phyloP scores from a whole-genome alignment of 2,329 filamentous ascomycete species.

The Penicillium capsulatum region DNA sequence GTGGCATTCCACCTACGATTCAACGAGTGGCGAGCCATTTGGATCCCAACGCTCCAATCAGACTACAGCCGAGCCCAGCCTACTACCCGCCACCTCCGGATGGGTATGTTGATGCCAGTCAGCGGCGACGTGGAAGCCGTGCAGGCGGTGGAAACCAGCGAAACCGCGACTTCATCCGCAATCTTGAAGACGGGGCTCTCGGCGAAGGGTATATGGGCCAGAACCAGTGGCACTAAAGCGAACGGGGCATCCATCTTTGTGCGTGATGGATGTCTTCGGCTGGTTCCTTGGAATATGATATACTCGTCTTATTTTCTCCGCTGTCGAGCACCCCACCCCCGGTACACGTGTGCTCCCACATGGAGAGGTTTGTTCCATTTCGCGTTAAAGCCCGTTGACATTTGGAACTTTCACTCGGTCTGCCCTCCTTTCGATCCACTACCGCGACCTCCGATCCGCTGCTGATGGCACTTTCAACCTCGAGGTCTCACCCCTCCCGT shows the following conservation, averaged over 20 bases:
- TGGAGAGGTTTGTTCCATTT: slow-evolving; percentile 8
- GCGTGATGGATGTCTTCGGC: not conserved
- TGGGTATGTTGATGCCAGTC: slow-evolving; percentile 65
- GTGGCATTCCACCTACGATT: slow-evolving; percentile 85
- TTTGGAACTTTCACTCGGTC: too few species aligned
- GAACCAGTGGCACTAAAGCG: slow-evolving; percentile 65
- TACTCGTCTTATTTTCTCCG: slow-evolving; percentile 3
- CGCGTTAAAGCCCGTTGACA: too few species aligned
- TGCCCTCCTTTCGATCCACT: not conserved
- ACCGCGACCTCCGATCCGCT: not conserved
- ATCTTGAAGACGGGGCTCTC: slow-evolving; percentile 85
- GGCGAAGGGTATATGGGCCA: slow-evolving; percentile 83
- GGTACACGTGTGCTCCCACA: slow-evolving; percentile 8
- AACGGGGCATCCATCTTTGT: not conserved
- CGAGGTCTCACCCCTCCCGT: not conserved
- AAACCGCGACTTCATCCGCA: slow-evolving; percentile 87
- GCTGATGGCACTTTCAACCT: not conserved
- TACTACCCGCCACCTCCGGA: slow-evolving; percentile 95
- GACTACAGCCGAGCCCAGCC: slow-evolving; percentile 88
- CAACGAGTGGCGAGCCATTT: slow-evolving; percentile 94
- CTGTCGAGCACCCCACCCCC: slow-evolving; percentile 9
- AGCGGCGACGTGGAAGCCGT: slow-evolving; percentile 72
- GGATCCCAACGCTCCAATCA: slow-evolving; percentile 89
- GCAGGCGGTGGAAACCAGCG: slow-evolving; percentile 50
- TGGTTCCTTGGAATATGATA: slow-evolving; percentile 5